A percentile compares a stretch with the other conserved stretches of the same genome.
Conservation (phyloP, 2,329 filamentous ascomycete species). For the Chrysoporthe cubensis region DNA sequence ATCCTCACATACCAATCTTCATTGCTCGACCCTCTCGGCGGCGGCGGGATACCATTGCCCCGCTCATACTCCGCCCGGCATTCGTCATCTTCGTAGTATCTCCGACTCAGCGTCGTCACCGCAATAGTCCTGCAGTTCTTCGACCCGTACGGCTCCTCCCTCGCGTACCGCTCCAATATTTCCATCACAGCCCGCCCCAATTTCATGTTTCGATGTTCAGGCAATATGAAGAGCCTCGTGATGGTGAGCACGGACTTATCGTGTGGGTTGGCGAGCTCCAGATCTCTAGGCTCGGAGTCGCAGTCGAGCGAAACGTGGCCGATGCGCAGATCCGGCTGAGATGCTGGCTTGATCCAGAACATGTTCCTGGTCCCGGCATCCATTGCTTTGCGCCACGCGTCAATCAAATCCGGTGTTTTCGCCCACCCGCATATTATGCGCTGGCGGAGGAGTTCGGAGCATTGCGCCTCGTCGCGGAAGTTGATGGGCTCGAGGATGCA, state of each 20-base stretch:
- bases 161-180: slow-evolving; percentile 25
- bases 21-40: slow-evolving; percentile 15
- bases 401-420: slow-evolving; percentile 9
- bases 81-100: slow-evolving; percentile 30
- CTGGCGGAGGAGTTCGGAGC: slow-evolving; percentile 29
- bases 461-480: slow-evolving; percentile 24
- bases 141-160: slow-evolving; percentile 28
- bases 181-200: slow-evolving; percentile 26
- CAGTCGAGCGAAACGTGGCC: slow-evolving; percentile 26
- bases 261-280: slow-evolving; percentile 22
- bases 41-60: slow-evolving; percentile 6
- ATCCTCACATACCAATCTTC: slow-evolving; percentile 29
- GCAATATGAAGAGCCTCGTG: slow-evolving; percentile 30
- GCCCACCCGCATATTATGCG: slow-evolving; percentile 28
- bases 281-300: slow-evolving; percentile 15
- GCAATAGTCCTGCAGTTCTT: slow-evolving; percentile 25
- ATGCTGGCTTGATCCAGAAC: slow-evolving; percentile 25
- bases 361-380: slow-evolving; percentile 14
- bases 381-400: slow-evolving; percentile 15
- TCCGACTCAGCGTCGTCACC: slow-evolving; percentile 24
- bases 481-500: slow-evolving; percentile 25
- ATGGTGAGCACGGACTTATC: slow-evolving; percentile 21
- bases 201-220: slow-evolving; percentile 24
- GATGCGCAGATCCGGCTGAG: slow-evolving; percentile 16
- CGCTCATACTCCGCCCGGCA: slow-evolving; percentile 15